These are phyloP conservation scores for Penicillium flavigenum DNA, from an alignment of 495 filamentous ascomycete genomes.

Conservation along the genomic window DNA sequence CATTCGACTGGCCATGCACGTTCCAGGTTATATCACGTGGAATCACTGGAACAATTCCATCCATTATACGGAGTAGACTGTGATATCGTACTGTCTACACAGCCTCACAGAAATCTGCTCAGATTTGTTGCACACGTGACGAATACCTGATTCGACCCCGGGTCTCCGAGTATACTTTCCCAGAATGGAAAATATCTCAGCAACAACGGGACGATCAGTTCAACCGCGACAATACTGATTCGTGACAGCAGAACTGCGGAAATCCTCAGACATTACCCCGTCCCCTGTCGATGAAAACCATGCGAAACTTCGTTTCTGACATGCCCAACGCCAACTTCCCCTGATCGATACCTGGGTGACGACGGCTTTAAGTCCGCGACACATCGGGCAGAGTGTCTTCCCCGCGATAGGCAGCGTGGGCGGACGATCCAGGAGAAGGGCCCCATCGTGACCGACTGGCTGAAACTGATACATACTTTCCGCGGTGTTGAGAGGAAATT, in stretches of 20 bases:
- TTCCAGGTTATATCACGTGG: neutral
- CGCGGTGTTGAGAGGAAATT: conserved; percentile 16
- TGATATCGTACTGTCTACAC: neutral
- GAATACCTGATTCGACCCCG: neutral
- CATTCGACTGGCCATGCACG: neutral
- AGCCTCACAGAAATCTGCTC: conserved; percentile 1
- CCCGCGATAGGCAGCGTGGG: neutral
- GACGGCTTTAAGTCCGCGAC: neutral
- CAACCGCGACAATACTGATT: neutral
- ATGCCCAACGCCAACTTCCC: neutral
- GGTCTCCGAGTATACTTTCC: conserved; percentile 2
- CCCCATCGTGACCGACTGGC: neutral
- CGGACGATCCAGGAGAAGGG: conserved; percentile 8
- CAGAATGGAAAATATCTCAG: neutral
- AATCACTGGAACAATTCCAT: neutral
- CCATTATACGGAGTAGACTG: neutral
- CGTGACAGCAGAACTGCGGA: neutral
- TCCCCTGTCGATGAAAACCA: neutral
- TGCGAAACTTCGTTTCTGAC: neutral
- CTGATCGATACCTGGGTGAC: neutral
- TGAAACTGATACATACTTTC: neutral
- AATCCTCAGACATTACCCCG: neutral
- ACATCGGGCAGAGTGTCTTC: neutral
- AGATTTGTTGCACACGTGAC: neutral
- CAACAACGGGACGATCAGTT: conserved; percentile 13